Evolutionary conservation across 805 yeast species (phyloP).

Genomic region (Schwanniomyces sp.): DNA sequence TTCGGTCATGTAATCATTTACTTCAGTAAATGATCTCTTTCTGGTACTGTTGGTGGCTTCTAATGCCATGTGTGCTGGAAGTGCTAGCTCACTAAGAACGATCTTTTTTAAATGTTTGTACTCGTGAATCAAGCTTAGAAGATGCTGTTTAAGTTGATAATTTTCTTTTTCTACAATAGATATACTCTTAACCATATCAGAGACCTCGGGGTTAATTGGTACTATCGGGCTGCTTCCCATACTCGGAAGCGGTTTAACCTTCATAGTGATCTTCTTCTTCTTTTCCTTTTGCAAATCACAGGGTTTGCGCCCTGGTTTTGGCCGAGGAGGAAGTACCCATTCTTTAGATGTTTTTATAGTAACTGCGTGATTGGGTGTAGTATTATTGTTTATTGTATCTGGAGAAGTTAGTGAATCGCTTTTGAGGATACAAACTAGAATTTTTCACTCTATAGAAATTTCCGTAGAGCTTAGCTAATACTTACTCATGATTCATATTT

Average conservation of each 20-base stretch:
- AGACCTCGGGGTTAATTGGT: not conserved
- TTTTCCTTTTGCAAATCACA: conserved; percentile 4
- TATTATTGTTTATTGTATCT: not conserved
- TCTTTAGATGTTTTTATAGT: conserved; percentile 61
- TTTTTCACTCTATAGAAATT: not conserved
- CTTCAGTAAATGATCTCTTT: conserved; percentile 20
- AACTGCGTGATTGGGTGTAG: not conserved
- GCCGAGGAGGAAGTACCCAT: conserved; percentile 69
- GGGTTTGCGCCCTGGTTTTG: conserved; percentile 48
- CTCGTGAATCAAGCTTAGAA: conserved; percentile 39
- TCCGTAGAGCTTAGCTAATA: not conserved
- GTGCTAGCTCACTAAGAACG: conserved; percentile 19
- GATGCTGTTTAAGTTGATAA: conserved; percentile 30
- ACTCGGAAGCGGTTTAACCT: not conserved
- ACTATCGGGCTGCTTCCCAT: not conserved
- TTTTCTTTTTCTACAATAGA: conserved; percentile 30
- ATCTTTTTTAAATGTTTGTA: conserved; percentile 34
- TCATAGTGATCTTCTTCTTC: conserved; percentile 2
- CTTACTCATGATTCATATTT: conserved; percentile 1
- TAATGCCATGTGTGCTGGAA: conserved; percentile 5
- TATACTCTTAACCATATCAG: conserved; percentile 7
- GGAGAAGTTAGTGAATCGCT: not conserved
- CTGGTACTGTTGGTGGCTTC: conserved; percentile 8
- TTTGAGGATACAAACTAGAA: not conserved
- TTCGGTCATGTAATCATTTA: conserved; percentile 23